phyloP scores from a whole-genome alignment of 305 asterid species.

The Solanum hybrid region DNA sequence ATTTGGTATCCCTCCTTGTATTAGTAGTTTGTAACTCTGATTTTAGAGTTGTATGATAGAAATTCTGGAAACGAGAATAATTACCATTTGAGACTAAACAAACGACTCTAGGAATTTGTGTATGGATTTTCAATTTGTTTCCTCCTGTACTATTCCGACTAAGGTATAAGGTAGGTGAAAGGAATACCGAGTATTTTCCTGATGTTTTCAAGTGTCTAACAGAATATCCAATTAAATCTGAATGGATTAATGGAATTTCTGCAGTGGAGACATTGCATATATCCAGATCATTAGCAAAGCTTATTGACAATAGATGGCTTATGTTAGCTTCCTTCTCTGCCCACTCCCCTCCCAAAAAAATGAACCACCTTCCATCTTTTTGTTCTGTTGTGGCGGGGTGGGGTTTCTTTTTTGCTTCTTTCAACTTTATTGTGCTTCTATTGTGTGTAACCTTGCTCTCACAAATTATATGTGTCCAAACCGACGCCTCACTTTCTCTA shows the following conservation, averaged over 20 bases:
- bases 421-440: not conserved
- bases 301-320: not conserved
- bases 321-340: not conserved
- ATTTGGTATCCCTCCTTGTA: not conserved
- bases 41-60: not conserved
- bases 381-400: not conserved
- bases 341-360: not conserved
- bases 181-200: not conserved
- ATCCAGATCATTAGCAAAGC: not conserved
- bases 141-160: not conserved
- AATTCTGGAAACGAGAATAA: not conserved
- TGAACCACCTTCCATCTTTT: not conserved
- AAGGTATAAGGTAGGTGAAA: not conserved
- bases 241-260: not conserved
- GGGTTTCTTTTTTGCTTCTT: not conserved
- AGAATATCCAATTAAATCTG: not conserved
- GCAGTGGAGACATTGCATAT: not conserved
- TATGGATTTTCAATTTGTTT: not conserved
- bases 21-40: not conserved
- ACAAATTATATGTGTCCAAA: not conserved
- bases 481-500: not conserved
- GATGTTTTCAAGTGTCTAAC: not conserved
- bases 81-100: not conserved
- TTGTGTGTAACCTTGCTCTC: not conserved
- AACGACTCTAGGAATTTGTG: not conserved